phyloP scores from a whole-genome alignment of 139 green algal species.

The Chara braunii region DNA sequence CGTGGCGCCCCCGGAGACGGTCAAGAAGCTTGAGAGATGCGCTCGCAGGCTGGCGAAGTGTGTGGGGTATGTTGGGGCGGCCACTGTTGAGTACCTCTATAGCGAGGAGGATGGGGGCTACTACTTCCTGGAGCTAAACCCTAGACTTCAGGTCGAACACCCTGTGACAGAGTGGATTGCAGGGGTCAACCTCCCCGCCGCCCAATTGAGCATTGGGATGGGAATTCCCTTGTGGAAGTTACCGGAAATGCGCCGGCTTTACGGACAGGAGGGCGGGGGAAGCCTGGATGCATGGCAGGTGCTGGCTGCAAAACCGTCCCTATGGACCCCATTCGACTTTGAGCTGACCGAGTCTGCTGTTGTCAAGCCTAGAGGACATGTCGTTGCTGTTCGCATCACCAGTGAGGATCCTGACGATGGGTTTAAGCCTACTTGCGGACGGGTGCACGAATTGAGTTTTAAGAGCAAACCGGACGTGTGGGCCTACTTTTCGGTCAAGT shows the following conservation, averaged over 20 bases:
- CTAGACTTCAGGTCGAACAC: constrained; percentile 95
- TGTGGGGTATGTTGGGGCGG: constrained; percentile 78
- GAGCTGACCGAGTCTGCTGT: constrained; percentile 44
- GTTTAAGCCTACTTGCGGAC: constrained; percentile 93
- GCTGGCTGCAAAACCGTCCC: neutral
- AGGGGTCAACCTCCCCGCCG: constrained; percentile 73
- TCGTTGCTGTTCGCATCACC: constrained; percentile 85
- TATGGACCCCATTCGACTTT: constrained; percentile 59
- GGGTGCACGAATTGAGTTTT: constrained; percentile 79
- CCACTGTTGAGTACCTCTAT: constrained; percentile 96
- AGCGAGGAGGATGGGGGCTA: constrained; percentile 65
- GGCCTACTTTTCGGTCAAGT: constrained; percentile 90
- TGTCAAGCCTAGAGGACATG: constrained; percentile 55
- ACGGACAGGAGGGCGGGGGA: constrained; percentile 37
- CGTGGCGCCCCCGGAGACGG: constrained; percentile 41
- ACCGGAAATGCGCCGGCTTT: constrained; percentile 68
- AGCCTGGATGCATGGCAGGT: neutral
- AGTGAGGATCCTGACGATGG: constrained; percentile 87
- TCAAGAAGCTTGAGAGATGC: constrained; percentile 58
- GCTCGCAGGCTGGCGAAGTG: constrained; percentile 64
- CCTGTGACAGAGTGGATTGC: constrained; percentile 96
- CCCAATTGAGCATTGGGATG: constrained; percentile 85
- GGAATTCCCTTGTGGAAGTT: constrained; percentile 73
- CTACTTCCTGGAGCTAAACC: constrained; percentile 98
- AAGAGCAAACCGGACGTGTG: constrained; percentile 72